These are phyloP conservation scores for Aspergillus sclerotiicarbonarius DNA, from an alignment of 495 filamentous ascomycete species.

Conservation along the genomic window DNA sequence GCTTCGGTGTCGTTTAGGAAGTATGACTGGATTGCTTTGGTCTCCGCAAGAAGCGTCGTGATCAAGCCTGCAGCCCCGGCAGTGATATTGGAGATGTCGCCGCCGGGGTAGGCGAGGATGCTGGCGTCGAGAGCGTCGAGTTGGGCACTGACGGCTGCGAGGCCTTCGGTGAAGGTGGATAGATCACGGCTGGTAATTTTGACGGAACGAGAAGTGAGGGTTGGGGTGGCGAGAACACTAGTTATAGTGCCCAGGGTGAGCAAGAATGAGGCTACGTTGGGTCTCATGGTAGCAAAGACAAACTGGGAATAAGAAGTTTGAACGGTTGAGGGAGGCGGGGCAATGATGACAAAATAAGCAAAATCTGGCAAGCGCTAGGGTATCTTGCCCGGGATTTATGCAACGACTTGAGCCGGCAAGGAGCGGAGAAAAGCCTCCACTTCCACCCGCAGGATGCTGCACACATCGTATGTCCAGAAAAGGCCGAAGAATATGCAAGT, in stretches of 20 bases:
- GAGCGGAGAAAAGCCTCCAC: neutral
- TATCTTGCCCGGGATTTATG: neutral
- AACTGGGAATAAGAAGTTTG: neutral
- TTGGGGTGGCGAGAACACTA: neutral
- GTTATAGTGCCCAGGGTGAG: neutral
- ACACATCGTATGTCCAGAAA: neutral
- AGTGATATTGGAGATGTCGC: slow-evolving; percentile 4
- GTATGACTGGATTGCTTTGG: slow-evolving; percentile 1
- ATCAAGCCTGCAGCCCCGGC: neutral
- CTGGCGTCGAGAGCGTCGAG: neutral
- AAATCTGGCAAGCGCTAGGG: too few relatives aligned
- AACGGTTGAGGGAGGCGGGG: neutral
- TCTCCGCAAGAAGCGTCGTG: neutral
- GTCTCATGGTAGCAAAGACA: neutral
- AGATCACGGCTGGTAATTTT: neutral
- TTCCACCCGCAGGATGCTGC: neutral
- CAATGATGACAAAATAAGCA: neutral
- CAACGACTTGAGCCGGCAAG: neutral
- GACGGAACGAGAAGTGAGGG: neutral
- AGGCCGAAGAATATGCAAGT: neutral
- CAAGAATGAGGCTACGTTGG: neutral
- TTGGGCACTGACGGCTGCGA: neutral
- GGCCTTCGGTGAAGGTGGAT: neutral
- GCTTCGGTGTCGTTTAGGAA: slow-evolving; percentile 1
- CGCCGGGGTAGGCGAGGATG: neutral